Evolutionary conservation across 2,329 filamentous ascomycete genomes (phyloP), one percentile per base, ranked within the genome.

Genomic region (Fusarium ambrosium): DNA sequence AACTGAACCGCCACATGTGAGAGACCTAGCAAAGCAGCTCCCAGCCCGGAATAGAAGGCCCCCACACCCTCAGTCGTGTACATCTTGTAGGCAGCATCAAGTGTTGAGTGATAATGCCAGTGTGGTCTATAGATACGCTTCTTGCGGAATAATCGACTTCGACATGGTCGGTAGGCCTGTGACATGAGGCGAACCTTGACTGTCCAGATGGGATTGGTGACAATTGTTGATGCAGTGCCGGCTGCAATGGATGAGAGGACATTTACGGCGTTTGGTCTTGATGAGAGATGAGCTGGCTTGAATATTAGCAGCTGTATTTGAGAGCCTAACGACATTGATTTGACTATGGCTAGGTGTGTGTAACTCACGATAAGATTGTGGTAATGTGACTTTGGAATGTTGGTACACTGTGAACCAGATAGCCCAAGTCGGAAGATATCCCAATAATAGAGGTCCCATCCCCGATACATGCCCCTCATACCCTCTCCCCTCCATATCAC

Each of bases 161-260:
- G 37, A 10, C 32, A 79, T 84, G 89, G 67, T 82, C 80, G 20
- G 85, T 87, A 72, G 88, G 91, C 92, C 85, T 98, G 96, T n/a
- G 96, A 97, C 96, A 98, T 98, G 75, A 98, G 89, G 74, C 97
- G 90, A 45, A 97, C 98, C 85, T 98, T 99, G 86, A 99, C 97
- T 29, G 98, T 96, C 97, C 97, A 99, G 68, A 99, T 98, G 0
- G 97, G 97, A 82, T 98, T 98, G n/a, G 97, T 98, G 70, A 92
- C 93, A 72, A 98, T 88, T 2, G 96, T 98, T 11, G 77, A 95
- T 97, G 85, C 93, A 68, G 91, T 94, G 63, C 97, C 97, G 22
- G 95, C 97, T 62, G 95, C 89, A 69, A 98, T 90, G 8, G 96
- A 97, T 27, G 96, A 96, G 86, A 93, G 94, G 74, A 96, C 92